Percentiles rank a stretch among this genome's conserved stretches.
Evolutionary conservation across 2,329 filamentous ascomycete genomes (phyloP).

Genomic region (Didymella pinodella): DNA sequence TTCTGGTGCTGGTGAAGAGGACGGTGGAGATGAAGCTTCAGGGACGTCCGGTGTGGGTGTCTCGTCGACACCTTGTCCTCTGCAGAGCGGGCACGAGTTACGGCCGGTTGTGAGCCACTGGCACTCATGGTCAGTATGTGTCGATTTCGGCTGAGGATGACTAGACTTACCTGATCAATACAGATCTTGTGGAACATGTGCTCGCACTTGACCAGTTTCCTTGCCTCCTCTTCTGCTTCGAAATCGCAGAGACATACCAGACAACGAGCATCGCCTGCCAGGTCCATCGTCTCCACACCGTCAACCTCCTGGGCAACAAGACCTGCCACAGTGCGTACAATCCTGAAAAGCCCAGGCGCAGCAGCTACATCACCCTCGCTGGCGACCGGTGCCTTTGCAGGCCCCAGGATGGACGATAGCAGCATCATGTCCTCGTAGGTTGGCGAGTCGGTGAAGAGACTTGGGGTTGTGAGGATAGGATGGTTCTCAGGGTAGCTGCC

Average conservation of each 20-base stretch:
- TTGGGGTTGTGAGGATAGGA: conserved; percentile 73
- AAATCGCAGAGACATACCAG: conserved; percentile 73
- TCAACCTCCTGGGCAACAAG: conserved; percentile 59
- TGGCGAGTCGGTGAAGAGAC: conserved; percentile 73
- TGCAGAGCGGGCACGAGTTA: conserved; percentile 69
- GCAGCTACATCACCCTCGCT: conserved; percentile 69
- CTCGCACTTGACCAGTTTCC: conserved; percentile 68
- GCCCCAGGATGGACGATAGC: conserved; percentile 70
- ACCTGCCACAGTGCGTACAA: conserved; percentile 54
- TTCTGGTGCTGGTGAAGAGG: conserved; percentile 26
- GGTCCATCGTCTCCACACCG: conserved; percentile 41
- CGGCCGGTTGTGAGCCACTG: conserved; percentile 74
- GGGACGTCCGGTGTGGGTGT: conserved; percentile 35
- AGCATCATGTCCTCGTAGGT: conserved; percentile 78
- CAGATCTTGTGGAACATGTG: conserved; percentile 74
- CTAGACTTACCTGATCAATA: conserved; percentile 68
- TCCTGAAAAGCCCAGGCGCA: conserved; percentile 66
- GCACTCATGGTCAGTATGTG: neutral
- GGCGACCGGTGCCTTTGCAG: conserved; percentile 73
- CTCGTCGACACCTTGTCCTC: conserved; percentile 66
- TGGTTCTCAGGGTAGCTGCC: conserved; percentile 75
- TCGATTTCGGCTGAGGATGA: neutral
- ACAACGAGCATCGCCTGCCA: conserved; percentile 61
- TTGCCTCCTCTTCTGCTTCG: conserved; percentile 66
- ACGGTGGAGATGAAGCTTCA: conserved; percentile 15